These are phyloP conservation scores for Cryptococcus deneoformans DNA, from an alignment of 1,284 basidiomycete genomes.

Conservation along the genomic window DNA sequence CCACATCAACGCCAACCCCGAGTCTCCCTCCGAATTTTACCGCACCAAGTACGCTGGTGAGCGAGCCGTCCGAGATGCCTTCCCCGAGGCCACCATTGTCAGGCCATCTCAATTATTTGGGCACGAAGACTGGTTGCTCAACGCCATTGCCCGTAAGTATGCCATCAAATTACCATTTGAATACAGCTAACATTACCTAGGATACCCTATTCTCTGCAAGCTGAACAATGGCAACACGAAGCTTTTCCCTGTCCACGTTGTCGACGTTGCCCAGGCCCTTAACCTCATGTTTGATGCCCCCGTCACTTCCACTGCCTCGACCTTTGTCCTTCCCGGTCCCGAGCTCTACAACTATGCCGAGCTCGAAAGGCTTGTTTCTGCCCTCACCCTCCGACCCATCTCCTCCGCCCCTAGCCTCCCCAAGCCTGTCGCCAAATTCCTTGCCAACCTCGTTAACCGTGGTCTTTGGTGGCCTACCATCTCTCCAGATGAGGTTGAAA, in stretches of 20 bases:
- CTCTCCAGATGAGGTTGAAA: constrained; percentile 83
- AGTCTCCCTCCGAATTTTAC: constrained; percentile 81
- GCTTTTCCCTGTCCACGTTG: constrained; percentile 86
- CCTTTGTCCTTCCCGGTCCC: constrained; percentile 84
- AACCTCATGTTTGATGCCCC: constrained; percentile 67
- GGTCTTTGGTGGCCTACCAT: constrained; percentile 90
- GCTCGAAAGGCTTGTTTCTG: constrained; percentile 75
- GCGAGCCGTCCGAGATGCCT: constrained; percentile 76
- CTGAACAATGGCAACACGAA: constrained; percentile 84
- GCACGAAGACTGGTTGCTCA: constrained; percentile 91
- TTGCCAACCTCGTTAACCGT: constrained; percentile 67
- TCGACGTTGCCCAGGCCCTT: constrained; percentile 92
- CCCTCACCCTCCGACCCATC: constrained; percentile 72
- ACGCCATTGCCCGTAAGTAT: constrained; percentile 81
- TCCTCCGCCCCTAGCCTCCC: constrained; percentile 70
- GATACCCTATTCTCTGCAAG: constrained; percentile 92
- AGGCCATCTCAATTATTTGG: constrained; percentile 85
- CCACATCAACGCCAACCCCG: constrained; percentile 82
- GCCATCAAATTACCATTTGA: not conserved
- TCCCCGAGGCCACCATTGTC: constrained; percentile 86
- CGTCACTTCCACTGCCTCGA: constrained; percentile 61
- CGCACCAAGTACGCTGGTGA: constrained; percentile 89
- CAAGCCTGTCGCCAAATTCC: constrained; percentile 64
- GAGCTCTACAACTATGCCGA: constrained; percentile 81
- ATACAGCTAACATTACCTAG: constrained; percentile 48